Conservation (phyloP, 2,329 filamentous ascomycete species). For the Zymoseptoria pseudotritici region DNA sequence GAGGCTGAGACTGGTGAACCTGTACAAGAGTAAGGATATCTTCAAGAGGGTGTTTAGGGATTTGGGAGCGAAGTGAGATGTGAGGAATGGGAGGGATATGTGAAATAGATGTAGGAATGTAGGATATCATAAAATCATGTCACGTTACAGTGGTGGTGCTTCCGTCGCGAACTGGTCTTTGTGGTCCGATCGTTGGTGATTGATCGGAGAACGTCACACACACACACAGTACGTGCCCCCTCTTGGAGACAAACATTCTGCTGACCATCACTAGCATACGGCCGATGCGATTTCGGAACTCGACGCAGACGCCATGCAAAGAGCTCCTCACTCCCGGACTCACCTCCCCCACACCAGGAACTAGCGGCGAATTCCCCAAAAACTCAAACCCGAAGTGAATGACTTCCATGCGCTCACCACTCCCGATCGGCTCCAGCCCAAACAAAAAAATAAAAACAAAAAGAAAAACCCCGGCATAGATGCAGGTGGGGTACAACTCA, state of each 20-base stretch:
- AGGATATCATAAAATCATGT: neutral
- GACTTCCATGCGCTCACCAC: neutral
- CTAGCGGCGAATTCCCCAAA: neutral
- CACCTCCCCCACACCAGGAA: neutral
- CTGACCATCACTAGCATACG: no score
- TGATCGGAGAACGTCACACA: neutral
- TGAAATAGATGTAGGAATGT: neutral
- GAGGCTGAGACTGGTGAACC: slow-evolving; percentile 75
- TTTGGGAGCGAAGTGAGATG: slow-evolving; percentile 22
- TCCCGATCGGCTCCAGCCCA: neutral
- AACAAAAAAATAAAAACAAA: neutral
- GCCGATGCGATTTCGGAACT: no score
- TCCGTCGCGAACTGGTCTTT: neutral
- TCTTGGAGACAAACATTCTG: no score
- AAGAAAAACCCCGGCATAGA: neutral
- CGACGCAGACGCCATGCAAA: no score
- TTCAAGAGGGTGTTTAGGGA: slow-evolving; percentile 70
- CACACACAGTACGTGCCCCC: no score
- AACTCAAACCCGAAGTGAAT: neutral
- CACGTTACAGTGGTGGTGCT: neutral
- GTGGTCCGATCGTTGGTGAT: neutral
- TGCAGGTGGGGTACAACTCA: neutral
- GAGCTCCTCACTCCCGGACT: no score
- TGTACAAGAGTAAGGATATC: slow-evolving; percentile 87
- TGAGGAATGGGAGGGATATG: neutral